Evolutionary conservation across 2,329 filamentous ascomycete species (phyloP), one percentile per base, ranked within the genome.

Genomic region (Xylaria hypoxylon): DNA sequence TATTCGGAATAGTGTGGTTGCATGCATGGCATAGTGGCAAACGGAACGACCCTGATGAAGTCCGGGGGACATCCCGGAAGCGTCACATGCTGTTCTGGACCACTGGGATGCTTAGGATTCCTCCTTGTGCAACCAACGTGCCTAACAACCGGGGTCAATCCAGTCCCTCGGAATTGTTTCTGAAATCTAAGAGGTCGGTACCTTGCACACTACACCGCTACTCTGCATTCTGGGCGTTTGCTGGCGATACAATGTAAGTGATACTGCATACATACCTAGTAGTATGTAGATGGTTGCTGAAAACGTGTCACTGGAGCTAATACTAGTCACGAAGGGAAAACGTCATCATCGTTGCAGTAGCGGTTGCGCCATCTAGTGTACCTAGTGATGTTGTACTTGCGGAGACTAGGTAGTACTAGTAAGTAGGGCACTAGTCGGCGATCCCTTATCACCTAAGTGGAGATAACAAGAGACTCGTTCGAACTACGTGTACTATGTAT

Each of bases 101-200:
- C 24, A 33, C 44, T 51, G 33, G 33, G 19, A 6, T 17, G 19
- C 28, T 6, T 13, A 24, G 40, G 40, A 48, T 33, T 61, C 47
- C 33, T 38, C 26, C 44, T 58, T 28, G 42, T 19, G 28, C 40
- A 22, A 35, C 22, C n/a, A 44, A n/a, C 35, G 15, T 28, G 15
- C 38, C 31, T n/a, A 28, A 31, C 33, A 52, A 57, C 48, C 22
- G 26, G 63, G 47, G 59, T 24, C 24, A 28, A 52, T 28, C 63
- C 63, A 65, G 51, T 47, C 47, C 63, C 63, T 58, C 63, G 63
- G 63, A 44, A 51, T 38, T 15, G 22, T 17, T 47, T n/a, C 22
- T 51, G 52, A 42, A 24, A 8, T 47, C 7, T 44, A 55, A 65
- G 24, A 52, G 58, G 57, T 42, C 31, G 11, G 26, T 38, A 24